These are phyloP conservation scores for Cyberlindnera misumaiensis DNA, from an alignment of 805 yeast species.

Conservation along the genomic window DNA sequence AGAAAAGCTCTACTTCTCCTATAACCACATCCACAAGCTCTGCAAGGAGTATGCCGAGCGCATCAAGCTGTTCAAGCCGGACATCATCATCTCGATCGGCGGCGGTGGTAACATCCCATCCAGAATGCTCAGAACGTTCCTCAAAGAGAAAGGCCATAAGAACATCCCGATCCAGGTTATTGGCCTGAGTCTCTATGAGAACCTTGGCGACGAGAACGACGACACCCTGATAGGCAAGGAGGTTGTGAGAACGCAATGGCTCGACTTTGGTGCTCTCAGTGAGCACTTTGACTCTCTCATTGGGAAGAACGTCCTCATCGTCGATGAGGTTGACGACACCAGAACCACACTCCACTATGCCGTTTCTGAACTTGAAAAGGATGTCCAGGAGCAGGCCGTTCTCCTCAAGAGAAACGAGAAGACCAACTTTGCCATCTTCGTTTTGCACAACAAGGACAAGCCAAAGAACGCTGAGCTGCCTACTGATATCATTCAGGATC, in stretches of 20 bases:
- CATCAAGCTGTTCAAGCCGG: constrained; percentile 39
- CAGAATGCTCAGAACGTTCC: constrained; percentile 57
- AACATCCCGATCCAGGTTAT: constrained; percentile 68
- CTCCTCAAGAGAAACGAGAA: constrained; percentile 53
- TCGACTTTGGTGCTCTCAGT: constrained; percentile 67
- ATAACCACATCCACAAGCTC: constrained; percentile 76
- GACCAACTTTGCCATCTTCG: constrained; percentile 71
- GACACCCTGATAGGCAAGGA: constrained; percentile 60
- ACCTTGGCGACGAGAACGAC: constrained; percentile 37
- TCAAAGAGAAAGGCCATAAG: constrained; percentile 51
- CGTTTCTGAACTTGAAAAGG: constrained; percentile 58
- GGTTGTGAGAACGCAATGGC: constrained; percentile 86
- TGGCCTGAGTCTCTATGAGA: constrained; percentile 59
- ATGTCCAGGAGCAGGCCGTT: constrained; percentile 52
- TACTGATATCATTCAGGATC: constrained; percentile 48
- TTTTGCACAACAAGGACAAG: constrained; percentile 78
- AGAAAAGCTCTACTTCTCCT: constrained; percentile 58
- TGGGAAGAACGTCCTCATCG: constrained; percentile 75
- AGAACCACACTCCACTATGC: constrained; percentile 88
- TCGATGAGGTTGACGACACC: constrained; percentile 89
- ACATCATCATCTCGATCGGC: constrained; percentile 60
- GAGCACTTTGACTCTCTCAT: constrained; percentile 69
- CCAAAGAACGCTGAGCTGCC: constrained; percentile 74
- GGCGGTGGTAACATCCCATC: constrained; percentile 68
- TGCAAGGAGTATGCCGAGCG: constrained; percentile 62